Evolutionary conservation across 768 basidiomycete species (phyloP), one percentile per base, ranked within the genome.

Genomic region (Tulasnella sp.): DNA sequence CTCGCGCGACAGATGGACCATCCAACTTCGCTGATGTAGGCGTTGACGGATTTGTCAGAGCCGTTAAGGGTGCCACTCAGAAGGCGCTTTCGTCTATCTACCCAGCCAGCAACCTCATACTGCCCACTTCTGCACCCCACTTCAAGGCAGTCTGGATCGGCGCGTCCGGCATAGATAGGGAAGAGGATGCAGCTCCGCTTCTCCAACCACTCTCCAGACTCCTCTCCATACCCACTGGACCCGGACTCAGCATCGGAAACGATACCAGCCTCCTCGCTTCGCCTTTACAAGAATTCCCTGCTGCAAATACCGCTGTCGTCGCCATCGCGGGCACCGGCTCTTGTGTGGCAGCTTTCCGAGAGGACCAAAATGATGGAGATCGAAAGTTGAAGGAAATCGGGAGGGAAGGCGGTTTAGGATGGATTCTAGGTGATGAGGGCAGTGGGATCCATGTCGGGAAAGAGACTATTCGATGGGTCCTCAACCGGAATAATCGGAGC

Each of bases 1-100:
- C 82, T 1, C 82, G 84, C 45, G 87, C 81, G 1, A 69, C 74
- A 17, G 82, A 81, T 7, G 88, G 88, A 1, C 85, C 87, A 0
- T 91, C 90, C 64, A 94, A 94, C 71, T 87, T 87, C 70, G 78
- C 87, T 22, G 88, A 88, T 71, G 81, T 90, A 65, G 76, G 83
- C 30, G 66, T 80, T 17, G 70, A 77, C n/a, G 76, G 72, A 34
- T 89, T 88, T 72, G 73, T 78, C 46, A 65, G 70, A 2, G 76
- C 80, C 4, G 74, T 91, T 43, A 69, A 68, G 0, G 67, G 68
- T 11, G 79, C 85, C 12, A 73, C 84, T 53, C 71, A 72, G 58
- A 65, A 73, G 57, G 84, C 85, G 8, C 78, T 73, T 43, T 68
- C 43, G 11, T 46, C 59, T 8, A 41, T 62, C 19, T 48, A 48